Evolutionary conservation across 441 rosid genomes (phyloP), one percentile per base, ranked within the genome.

Genomic region (Euphorbia celastroides): DNA sequence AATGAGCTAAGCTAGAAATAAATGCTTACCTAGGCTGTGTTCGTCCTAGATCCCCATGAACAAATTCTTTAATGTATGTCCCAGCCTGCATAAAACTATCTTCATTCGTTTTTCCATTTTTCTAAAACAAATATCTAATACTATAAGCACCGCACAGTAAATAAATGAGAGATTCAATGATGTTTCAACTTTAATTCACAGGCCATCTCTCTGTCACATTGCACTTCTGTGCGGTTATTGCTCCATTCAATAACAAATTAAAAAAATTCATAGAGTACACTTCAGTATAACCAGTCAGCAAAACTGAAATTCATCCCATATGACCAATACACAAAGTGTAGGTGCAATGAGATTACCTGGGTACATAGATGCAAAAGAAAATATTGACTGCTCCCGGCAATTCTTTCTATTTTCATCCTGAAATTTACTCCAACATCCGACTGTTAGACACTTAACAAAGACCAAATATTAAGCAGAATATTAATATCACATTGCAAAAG

Each of bases 21-120:
- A 48, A 17, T 27, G 17, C 41, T 68, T 84, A 91, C 99, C 89
- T 93, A 36, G 99, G 99, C 73, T 72, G 76, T 26, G 97, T 94
- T 42, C 99, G 97, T 68, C 97, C 99, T 65, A 94, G 86, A 86
- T 91, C 97, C 66, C 99, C 99, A 32, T 91, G 99, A 75, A 91
- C 96, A 81, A 93, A 93, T 76, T 93, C 97, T 87, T 93, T 93
- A 70, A 93, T 91, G 65, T 91, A 91, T 38, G 99, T 93, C 59
- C 99, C 99, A 72, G 97, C 99, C 99, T 93, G 85, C 74, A 72
- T 32, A 59, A 2, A 52, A 31, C 44, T n/a, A 11, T 31, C 10
- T 59, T 34, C 36, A 54, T 69, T 48, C 25, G 38, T 26, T 13
- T 38, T 22, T 2, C 7, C 13, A 30, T 17, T 60, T 22, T 27